Conservation (phyloP, 1,139 yeast genomes). For the Kodamaea alishanica region DNA sequence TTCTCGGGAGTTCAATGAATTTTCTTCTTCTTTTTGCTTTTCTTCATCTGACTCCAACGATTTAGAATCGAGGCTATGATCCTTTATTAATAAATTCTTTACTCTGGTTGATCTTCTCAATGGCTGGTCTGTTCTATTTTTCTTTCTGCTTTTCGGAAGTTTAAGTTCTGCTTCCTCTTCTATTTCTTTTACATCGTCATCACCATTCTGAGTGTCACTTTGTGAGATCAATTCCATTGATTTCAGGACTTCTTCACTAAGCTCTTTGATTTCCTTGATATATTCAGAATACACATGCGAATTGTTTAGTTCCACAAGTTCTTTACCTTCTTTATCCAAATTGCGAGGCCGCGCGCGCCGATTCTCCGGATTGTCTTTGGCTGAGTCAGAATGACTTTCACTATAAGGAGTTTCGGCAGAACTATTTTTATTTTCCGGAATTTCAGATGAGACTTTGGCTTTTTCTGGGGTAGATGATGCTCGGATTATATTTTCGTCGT, state of each 20-base stretch:
- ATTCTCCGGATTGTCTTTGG: conserved; percentile 1
- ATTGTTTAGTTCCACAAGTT: conserved; percentile 7
- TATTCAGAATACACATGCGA: conserved; percentile 14
- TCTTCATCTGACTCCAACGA: conserved; percentile 7
- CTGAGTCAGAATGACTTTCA: background rate
- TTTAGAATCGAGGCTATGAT: too few relatives aligned
- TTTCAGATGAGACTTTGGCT: too few relatives aligned
- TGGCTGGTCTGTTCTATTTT: conserved; percentile 4
- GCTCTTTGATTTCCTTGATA: conserved; percentile 18
- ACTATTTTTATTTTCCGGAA: too few relatives aligned
- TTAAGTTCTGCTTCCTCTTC: background rate
- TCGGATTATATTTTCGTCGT: conserved; percentile 3
- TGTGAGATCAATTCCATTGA: conserved; percentile 13
- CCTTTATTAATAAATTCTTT: background rate
- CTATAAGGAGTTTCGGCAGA: background rate
- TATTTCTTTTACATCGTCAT: conserved; percentile 3
- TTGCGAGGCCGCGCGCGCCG: conserved; percentile 12
- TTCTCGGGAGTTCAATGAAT: conserved; percentile 1
- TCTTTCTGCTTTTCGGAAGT: background rate
- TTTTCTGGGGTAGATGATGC: background rate
- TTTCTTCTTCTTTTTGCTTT: conserved; percentile 4
- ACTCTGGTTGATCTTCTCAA: conserved; percentile 1
- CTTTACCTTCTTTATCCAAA: conserved; percentile 8
- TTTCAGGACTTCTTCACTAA: conserved; percentile 16
- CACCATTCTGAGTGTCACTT: background rate